phyloP scores from a whole-genome alignment of 176 grass and related monocot species.

The Avena sativa region DNA sequence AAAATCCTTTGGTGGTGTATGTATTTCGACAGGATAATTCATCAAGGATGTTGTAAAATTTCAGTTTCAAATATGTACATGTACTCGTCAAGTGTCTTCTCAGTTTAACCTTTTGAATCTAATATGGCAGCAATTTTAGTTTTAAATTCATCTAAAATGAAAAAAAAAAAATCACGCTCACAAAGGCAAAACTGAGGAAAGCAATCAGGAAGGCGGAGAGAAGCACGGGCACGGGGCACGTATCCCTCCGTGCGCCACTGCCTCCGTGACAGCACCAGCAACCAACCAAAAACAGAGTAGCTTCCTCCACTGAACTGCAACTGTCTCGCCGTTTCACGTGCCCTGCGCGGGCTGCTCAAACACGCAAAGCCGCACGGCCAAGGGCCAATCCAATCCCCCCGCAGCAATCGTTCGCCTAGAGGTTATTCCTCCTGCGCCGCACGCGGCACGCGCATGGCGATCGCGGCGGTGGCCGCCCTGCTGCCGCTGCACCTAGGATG shows the following conservation, averaged over 20 bases:
- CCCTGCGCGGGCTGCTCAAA: not conserved
- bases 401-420: not conserved
- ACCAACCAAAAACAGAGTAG: not conserved
- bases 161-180: too few relatives aligned
- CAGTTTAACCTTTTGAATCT: not conserved
- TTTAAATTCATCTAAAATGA: too few relatives aligned
- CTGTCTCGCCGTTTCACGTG: not conserved
- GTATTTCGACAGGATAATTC: not conserved
- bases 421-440: too few relatives aligned
- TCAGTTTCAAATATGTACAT: too few relatives aligned
- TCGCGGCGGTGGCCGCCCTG: constrained; percentile 15
- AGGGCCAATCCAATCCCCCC: too few relatives aligned
- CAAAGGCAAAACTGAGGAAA: too few relatives aligned
- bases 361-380: not conserved
- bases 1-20: not conserved
- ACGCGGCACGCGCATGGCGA: constrained; percentile 10
- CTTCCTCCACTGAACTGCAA: not conserved
- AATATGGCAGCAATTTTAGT: too few relatives aligned
- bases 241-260: not conserved
- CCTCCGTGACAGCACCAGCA: not conserved
- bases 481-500: constrained; percentile 13
- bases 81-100: too few relatives aligned
- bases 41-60: not conserved
- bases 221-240: not conserved
- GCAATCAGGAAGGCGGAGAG: not conserved